Conservation (phyloP, 129 eudicot genomes). For the Mikania micrantha region DNA sequence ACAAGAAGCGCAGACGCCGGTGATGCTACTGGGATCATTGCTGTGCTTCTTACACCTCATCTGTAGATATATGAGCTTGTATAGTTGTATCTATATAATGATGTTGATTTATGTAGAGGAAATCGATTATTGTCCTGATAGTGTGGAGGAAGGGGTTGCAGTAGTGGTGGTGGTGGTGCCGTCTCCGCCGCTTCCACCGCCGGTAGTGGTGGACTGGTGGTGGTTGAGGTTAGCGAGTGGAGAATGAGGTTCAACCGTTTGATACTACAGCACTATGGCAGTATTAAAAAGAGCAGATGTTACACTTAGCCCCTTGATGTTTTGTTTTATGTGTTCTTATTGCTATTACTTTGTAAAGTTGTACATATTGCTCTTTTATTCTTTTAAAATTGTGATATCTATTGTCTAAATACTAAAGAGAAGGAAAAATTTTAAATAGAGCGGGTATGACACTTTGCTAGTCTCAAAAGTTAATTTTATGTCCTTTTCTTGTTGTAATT, state of each 20-base stretch:
- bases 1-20: slow-evolving; percentile 79
- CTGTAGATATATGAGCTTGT: neutral
- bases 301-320: neutral
- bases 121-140: neutral
- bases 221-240: slow-evolving; percentile 3
- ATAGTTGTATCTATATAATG: neutral
- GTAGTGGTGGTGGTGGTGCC: slow-evolving; percentile 6
- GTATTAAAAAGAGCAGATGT: neutral
- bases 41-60: slow-evolving; percentile 75
- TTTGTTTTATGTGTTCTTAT: neutral
- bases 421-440: too few relatives aligned
- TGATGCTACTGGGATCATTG: slow-evolving; percentile 47
- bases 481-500: too few relatives aligned
- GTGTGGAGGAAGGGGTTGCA: neutral
- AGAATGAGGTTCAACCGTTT: slow-evolving; percentile 11
- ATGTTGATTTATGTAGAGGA: neutral
- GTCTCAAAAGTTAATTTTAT: too few relatives aligned
- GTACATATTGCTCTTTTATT: neutral
- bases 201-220: too few relatives aligned
- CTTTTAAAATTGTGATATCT: neutral
- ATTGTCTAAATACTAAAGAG: too few relatives aligned
- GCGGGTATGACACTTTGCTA: too few relatives aligned
- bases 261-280: neutral
- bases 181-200: neutral
- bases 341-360: neutral